Evolutionary conservation across 2,329 filamentous ascomycete species (phyloP), one percentile per base, ranked within the genome.

Genomic region (Arachnomyces sp.): DNA sequence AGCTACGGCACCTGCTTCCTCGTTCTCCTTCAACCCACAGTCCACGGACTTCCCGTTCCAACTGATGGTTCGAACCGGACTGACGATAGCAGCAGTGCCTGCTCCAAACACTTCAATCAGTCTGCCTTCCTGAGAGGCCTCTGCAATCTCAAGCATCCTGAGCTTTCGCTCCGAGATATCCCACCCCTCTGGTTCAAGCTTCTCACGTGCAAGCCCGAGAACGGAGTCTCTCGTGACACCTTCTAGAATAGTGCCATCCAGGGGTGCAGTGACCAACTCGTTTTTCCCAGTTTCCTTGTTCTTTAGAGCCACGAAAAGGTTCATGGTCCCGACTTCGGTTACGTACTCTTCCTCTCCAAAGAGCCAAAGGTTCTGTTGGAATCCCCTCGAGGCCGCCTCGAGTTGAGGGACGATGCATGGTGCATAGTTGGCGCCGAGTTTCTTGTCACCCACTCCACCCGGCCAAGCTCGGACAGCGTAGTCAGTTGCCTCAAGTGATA

Each of bases 291-390:
- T 92, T 63, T 84, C 74, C 73, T 84, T 85, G 71, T 93, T 80
- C 68, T 79, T 80, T 53, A 96, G 67, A 31, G 84, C 89, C 25
- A 83, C 82, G 57, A 96, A 98, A 61, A 98, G 80, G 68, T 98
- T 98, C 92, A 98, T 98, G 43, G 92, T 96, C 56, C 92, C 92
- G 42, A 95, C 92, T 67, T 98, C 92, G 34, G 92, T 98, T 43
- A 96, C 82, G 57, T 82, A 94, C 63, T 96, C 87, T 65, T 96
- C 87, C 58, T 93, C 82, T 32, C 89, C 89, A 59, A 96, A 98
- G 25, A 98, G 71, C 92, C 92, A 98, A 39, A 98, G 74, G 67
- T 96, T 98, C 72, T 98, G 92, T 68, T 96, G 90, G 75, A 89
- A 94, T 15, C 92, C 92, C 42, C 88, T 79, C 63, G 81, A 84